phyloP scores from a whole-genome alignment of 768 basidiomycete species.

The Fomitopsis serialis region DNA sequence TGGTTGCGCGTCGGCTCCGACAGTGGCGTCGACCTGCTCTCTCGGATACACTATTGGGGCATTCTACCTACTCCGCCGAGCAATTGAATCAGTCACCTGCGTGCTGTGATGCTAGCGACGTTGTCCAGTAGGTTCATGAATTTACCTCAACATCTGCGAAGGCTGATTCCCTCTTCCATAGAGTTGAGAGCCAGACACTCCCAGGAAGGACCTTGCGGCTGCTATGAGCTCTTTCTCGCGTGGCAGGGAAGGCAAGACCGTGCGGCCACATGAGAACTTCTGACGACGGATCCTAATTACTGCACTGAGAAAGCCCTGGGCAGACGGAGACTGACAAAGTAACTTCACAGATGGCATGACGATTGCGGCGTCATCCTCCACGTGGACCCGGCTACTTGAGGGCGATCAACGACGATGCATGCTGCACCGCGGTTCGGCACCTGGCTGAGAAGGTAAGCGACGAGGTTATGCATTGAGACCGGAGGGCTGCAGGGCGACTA shows the following conservation, averaged over 20 bases:
- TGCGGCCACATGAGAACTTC: not conserved
- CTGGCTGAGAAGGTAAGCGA: not conserved
- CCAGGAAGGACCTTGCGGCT: not conserved
- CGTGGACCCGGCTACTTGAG: conserved; percentile 4
- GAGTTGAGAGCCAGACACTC: not conserved
- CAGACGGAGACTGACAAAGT: not conserved
- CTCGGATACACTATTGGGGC: not conserved
- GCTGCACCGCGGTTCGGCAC: not conserved
- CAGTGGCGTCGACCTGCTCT: not conserved
- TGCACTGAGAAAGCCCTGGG: not conserved
- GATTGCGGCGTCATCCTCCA: not conserved
- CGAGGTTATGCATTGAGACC: not conserved
- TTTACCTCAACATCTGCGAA: not conserved
- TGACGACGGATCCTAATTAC: not conserved
- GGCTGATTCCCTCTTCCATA: not conserved
- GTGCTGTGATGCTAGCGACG: not conserved
- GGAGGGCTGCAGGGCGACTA: not conserved
- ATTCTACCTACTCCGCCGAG: not conserved
- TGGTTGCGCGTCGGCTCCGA: not conserved
- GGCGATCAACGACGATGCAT: not conserved
- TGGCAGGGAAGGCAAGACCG: not conserved
- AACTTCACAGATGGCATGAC: not conserved
- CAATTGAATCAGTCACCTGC: not conserved
- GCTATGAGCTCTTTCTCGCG: not conserved
- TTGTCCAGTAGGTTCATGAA: conserved; percentile 2